phyloP scores from a whole-genome alignment of 768 basidiomycete genomes.

The Rossbeevera mucosa region DNA sequence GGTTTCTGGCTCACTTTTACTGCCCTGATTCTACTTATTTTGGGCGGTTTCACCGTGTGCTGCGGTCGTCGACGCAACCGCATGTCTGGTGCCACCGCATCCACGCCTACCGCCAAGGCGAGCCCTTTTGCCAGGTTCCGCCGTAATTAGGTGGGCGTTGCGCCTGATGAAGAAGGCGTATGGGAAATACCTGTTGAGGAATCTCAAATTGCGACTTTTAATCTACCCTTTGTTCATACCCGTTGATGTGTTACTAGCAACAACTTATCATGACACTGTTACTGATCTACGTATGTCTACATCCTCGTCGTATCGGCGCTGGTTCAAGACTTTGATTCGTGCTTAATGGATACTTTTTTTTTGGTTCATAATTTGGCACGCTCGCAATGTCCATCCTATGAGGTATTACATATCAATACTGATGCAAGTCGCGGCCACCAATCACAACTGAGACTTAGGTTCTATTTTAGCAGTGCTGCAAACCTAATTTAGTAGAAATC shows the following conservation, averaged over 20 bases:
- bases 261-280: constrained; percentile 11
- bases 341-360: constrained; percentile 10
- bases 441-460: not conserved
- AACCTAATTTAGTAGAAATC: too few species aligned
- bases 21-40: constrained; percentile 54
- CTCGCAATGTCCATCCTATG: not conserved
- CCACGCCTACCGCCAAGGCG: constrained; percentile 20
- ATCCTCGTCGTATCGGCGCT: not conserved
- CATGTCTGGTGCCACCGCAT: constrained; percentile 36
- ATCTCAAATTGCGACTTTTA: not conserved
- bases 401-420: not conserved
- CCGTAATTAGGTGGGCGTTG: constrained; percentile 24
- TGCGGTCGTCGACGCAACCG: constrained; percentile 59
- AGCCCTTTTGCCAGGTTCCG: constrained; percentile 37
- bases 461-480: too few species aligned
- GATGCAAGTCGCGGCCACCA: not conserved
- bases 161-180: not conserved
- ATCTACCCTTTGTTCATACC: constrained; percentile 1
- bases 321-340: not conserved
- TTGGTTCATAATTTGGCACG: not conserved
- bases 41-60: constrained; percentile 68
- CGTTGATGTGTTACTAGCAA: not conserved
- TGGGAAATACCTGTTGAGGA: not conserved
- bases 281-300: constrained; percentile 1
- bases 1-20: constrained; percentile 77